Conservation (phyloP, 306 rosid species). For the Ammopiptanthus mongolicus region DNA sequence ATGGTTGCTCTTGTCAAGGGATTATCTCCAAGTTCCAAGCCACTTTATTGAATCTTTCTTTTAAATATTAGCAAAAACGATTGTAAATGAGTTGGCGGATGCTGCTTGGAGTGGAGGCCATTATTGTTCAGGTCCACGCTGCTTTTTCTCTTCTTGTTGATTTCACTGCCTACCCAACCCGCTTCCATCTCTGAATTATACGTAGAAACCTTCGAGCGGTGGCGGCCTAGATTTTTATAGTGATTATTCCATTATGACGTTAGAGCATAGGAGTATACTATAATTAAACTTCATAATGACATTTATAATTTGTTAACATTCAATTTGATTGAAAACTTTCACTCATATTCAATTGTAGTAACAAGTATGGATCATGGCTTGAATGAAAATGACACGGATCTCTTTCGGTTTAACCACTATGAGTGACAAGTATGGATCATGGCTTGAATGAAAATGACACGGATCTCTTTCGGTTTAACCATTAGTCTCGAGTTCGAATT, state of each 20-base stretch:
- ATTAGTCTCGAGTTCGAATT: too few relatives aligned
- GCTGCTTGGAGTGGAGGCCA: not conserved
- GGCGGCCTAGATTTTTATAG: not conserved
- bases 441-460: too few relatives aligned
- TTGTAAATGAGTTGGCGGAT: constrained; percentile 1
- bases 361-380: too few relatives aligned
- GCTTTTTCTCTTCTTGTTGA: not conserved
- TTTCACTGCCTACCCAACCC: not conserved
- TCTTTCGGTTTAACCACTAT: too few relatives aligned
- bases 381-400: too few relatives aligned
- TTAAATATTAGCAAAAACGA: constrained; percentile 1
- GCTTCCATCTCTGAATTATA: not conserved
- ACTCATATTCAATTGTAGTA: too few relatives aligned
- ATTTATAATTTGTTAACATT: not conserved
- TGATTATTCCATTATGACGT: not conserved
- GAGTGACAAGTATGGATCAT: too few relatives aligned
- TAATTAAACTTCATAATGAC: not conserved
- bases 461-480: too few relatives aligned
- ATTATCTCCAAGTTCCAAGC: constrained; percentile 20
- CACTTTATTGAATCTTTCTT: constrained; percentile 6
- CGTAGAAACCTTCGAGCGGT: not conserved
- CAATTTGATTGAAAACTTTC: not conserved
- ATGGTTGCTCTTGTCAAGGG: constrained; percentile 31
- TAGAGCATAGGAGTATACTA: too few relatives aligned
- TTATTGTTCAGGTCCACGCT: constrained; percentile 16